Conservation (phyloP, 2,329 filamentous ascomycete genomes). For the Fusarium torulosum region DNA sequence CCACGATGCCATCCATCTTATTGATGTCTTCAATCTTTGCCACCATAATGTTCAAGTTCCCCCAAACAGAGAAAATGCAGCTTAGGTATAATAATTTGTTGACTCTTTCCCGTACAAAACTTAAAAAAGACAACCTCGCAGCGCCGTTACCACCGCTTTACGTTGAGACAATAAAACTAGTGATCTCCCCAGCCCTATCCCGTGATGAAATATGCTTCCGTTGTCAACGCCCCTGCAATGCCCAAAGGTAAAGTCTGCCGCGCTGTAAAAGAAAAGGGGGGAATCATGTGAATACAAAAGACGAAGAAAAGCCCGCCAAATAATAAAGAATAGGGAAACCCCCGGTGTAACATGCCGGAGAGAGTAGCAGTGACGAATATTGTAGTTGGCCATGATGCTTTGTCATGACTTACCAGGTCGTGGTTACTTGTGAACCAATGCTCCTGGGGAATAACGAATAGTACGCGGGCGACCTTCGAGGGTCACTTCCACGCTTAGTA, state of each 20-base stretch:
- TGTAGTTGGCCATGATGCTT: conserved; percentile 6
- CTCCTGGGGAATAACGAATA: conserved; percentile 24
- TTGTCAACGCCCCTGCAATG: conserved; percentile 45
- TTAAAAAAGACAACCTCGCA: conserved; percentile 21
- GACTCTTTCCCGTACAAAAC: conserved; percentile 15
- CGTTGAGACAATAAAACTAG: conserved; percentile 5
- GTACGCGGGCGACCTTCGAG: conserved; percentile 22
- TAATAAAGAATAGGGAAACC: background rate
- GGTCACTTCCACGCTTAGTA: conserved; percentile 41
- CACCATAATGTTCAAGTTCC: conserved; percentile 9
- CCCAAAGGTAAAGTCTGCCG: conserved; percentile 24
- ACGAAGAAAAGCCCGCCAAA: conserved; percentile 19
- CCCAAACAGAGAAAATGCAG: conserved; percentile 5
- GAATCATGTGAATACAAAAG: conserved; percentile 41
- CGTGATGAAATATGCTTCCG: conserved; percentile 25
- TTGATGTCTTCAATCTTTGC: conserved; percentile 22
- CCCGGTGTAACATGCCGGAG: background rate
- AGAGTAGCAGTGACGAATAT: background rate
- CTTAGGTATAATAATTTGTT: conserved; percentile 24
- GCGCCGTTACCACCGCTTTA: conserved; percentile 15
- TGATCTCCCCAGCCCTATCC: conserved; percentile 8
- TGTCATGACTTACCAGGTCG: conserved; percentile 15
- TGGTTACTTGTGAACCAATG: background rate
- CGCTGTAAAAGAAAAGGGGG: conserved; percentile 37
- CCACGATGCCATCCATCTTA: background rate